Evolutionary conservation across 805 yeast genomes (phyloP), one percentile per base, ranked within the genome.

Genomic region (Spathaspora hagerdaliae): DNA sequence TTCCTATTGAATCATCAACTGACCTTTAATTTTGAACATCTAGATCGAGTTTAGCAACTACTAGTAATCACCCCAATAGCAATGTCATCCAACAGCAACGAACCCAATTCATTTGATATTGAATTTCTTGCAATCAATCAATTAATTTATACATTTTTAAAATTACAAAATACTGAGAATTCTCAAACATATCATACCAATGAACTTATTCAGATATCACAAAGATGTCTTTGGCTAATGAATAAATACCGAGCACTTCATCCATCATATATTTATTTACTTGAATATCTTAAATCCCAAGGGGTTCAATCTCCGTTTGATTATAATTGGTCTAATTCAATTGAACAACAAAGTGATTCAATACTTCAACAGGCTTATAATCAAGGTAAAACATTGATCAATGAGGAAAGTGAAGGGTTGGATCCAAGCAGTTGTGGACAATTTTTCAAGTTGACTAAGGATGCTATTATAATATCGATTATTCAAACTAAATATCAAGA

Each of bases 161-260:
- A 41, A n/a, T 41, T 47, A 36, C 36, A 41, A 7, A 19, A 37
- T 27, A n/a, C 36, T 6, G 12, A 39, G 3, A 14, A n/a, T 8
- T 6, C 36, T 24, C 39, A 38, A 24, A 27, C 41, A 36, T 11
- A n/a, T 27, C 34, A 36, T 31, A 15, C 9, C 13, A 29, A 31
- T 8, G 39, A 42, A 14, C 19, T 39, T 37, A 39, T 19, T 12
- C 14, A 24, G 24, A 37, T 43, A 6, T 42, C 44, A 7, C 5
- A 36, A 19, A 6, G 13, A 6, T 31, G 38, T 7, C 31, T 64
- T 10, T 39, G 34, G 5, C 36, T 65, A 12, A 63, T 66, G 65
- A 56, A 61, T 15, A 46, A 52, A 19, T 57, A 58, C 44, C 46
- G 52, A 32, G 53, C 55, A 3, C 43, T 61, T 13, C 59, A 60